Evolutionary conservation across 768 basidiomycete species (phyloP).

Genomic region (Pluteus cervinus): DNA sequence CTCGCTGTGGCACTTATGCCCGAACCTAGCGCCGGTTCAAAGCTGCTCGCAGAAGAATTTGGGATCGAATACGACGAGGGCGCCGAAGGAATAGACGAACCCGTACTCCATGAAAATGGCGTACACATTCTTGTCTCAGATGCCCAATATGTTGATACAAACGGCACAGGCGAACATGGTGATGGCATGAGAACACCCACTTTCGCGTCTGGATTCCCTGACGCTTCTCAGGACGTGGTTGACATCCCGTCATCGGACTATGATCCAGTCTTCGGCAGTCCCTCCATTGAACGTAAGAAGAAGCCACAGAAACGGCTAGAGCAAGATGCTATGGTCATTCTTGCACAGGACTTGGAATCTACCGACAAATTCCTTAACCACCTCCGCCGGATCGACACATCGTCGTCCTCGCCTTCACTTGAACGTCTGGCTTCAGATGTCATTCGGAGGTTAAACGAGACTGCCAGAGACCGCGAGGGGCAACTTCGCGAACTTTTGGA

Average conservation of each 20-base stretch:
- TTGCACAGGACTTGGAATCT: slow-evolving; percentile 68
- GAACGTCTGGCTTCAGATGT: slow-evolving; percentile 72
- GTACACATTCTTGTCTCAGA: slow-evolving; percentile 23
- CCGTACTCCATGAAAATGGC: slow-evolving; percentile 17
- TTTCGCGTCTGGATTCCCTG: slow-evolving; percentile 23
- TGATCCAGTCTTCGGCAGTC: slow-evolving; percentile 41
- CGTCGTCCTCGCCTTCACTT: slow-evolving; percentile 38
- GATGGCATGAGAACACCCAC: no score
- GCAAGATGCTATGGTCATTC: slow-evolving; percentile 66
- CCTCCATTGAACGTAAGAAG: slow-evolving; percentile 22
- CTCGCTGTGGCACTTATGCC: slow-evolving; percentile 85
- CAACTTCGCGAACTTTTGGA: slow-evolving; percentile 77
- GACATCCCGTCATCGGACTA: slow-evolving; percentile 26
- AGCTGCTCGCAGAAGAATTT: slow-evolving; percentile 79
- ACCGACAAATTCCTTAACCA: slow-evolving; percentile 74
- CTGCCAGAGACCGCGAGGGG: slow-evolving; percentile 68
- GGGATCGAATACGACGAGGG: slow-evolving; percentile 88
- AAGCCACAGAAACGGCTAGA: slow-evolving; percentile 25
- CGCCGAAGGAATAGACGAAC: slow-evolving; percentile 72
- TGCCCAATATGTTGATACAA: slow-evolving; percentile 21
- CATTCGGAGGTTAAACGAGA: slow-evolving; percentile 72
- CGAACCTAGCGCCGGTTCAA: slow-evolving; percentile 74
- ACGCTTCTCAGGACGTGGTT: slow-evolving; percentile 19
- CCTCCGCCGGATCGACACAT: slow-evolving; percentile 60
- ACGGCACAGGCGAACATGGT: slow-evolving; percentile 11